Base-by-base conservation (phyloP, 192 early-diverging fungal genomes). In the Podila epigama region DNA sequence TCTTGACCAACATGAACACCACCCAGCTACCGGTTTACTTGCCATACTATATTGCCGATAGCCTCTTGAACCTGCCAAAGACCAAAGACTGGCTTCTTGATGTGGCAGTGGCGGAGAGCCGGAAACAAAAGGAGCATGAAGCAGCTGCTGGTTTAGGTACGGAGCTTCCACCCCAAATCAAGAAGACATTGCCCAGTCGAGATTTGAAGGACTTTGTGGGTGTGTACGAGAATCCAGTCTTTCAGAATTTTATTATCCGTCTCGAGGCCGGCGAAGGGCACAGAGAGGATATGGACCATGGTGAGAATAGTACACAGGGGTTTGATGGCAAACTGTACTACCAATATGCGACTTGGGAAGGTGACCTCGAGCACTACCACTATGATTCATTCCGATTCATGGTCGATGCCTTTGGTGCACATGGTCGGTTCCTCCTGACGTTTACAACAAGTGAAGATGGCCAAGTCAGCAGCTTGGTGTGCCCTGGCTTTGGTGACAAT, bases 181-280 rank as follows among this genome's bases (percentile, higher is more conserved):
- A 54, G 52, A 32, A 54, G 15, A 6, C 25, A 16, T 13, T 28
- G 16, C 0, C 25, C 0, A 54, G 29, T 5, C 18, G 52, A 27
- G 52, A 32, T 25, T 13, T 54, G 52, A 13, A 54, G 52, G 52
- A 54, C 25, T 54, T 25, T 54, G 52, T 54, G 25, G 52, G 52
- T 28, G 52, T 29, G 29, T 54, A 54, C 5, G 29, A 27, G 25
- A 20, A 54, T 28, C 52, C 52, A 15, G 22, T 16, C 29, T 54
- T 16, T 28, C 27, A 32, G 8, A 11, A 18, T 4, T 1, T 31
- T 25, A 25, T 32, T 54, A 11, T 54, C 16, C 27, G 29, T 9
- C 27, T 54, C n/a, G 44, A 48, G 25, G n/a, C 25, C 44, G 20
- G 25, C 25, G 44, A 22, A 22, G 44, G 44, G 25, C 44, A 48